Evolutionary conservation across 2,329 filamentous ascomycete species (phyloP), one percentile per base, ranked within the genome.

Genomic region (Septoria petroselini): DNA sequence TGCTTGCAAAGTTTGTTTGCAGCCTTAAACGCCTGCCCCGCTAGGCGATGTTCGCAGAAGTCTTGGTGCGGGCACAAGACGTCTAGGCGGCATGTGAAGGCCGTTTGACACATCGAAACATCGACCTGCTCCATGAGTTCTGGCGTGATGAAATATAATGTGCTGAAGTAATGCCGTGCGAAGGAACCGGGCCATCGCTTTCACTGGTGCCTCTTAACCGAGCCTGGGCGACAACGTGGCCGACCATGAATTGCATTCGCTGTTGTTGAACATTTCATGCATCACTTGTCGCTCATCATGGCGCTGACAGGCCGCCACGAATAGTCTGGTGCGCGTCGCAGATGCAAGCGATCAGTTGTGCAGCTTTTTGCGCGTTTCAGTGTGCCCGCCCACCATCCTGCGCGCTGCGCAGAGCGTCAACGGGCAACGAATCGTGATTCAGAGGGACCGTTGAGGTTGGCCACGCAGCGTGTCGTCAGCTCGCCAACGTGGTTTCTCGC

Each of bases 401-500:
- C 35, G 8, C 17, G 7, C 12, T 19, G 9, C 12, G 34, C 15
- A 38, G 33, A 11, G 34, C 34, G 6, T 18, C 30, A 33, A 15
- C 21, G 4, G n/a, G 17, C 6, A 17, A 38, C 34, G 17, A 38
- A 38, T 38, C 15, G 34, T 38, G 3, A 18, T 38, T 27, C 17
- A 2, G 21, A 12, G 3, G 17, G 12, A 19, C 12, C 34, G 17
- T 38, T 19, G 34, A 21, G 15, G 34, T 5, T 17, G 12, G 18
- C 34, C 17, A 37, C 34, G 34, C 34, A 38, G 17, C 17, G 34
- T 19, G 34, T 38, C 34, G 34, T 38, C 34, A 38, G 34, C 34
- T 38, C 34, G 34, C 34, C 34, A 19, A 38, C 9, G 34, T 38
- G 34, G 34, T 18, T 19, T 19, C 6, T 21, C 17, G 34, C 34